These are phyloP conservation scores for Paramecium pentaurelia DNA, from an alignment of 73 alveolate species.

Conservation along the genomic window DNA sequence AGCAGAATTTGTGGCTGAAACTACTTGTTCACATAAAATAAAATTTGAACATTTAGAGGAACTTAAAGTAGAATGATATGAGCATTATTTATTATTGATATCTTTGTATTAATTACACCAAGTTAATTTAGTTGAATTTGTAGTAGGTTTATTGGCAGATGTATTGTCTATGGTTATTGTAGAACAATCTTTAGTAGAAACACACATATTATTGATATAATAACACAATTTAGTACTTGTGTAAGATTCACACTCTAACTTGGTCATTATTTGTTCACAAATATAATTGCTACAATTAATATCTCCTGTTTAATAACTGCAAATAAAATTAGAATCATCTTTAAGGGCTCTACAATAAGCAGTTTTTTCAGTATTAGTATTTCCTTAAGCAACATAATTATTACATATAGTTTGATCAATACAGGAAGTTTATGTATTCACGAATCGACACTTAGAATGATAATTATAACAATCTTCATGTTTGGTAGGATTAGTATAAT, in stretches of 20 bases:
- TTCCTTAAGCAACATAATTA: neutral
- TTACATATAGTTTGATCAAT: neutral
- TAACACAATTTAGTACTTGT: neutral
- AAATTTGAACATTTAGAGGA: neutral
- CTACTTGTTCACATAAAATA: neutral
- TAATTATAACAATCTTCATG: neutral
- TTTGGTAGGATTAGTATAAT: neutral
- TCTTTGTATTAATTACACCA: neutral
- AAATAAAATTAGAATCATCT: neutral
- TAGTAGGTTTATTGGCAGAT: neutral
- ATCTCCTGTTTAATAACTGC: neutral
- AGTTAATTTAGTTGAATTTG: neutral
- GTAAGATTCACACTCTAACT: neutral
- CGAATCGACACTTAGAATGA: neutral
- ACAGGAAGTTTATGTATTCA: neutral
- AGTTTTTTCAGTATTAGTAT: neutral
- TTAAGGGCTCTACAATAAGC: neutral
- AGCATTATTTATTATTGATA: neutral
- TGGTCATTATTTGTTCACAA: neutral
- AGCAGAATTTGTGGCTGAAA: neutral
- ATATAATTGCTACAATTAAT: neutral
- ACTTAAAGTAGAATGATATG: neutral
- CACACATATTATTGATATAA: neutral
- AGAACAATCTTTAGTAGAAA: neutral
- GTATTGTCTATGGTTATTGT: neutral